Conservation (phyloP, 2,329 filamentous ascomycete genomes). For the Pseudocercospora ulei region DNA sequence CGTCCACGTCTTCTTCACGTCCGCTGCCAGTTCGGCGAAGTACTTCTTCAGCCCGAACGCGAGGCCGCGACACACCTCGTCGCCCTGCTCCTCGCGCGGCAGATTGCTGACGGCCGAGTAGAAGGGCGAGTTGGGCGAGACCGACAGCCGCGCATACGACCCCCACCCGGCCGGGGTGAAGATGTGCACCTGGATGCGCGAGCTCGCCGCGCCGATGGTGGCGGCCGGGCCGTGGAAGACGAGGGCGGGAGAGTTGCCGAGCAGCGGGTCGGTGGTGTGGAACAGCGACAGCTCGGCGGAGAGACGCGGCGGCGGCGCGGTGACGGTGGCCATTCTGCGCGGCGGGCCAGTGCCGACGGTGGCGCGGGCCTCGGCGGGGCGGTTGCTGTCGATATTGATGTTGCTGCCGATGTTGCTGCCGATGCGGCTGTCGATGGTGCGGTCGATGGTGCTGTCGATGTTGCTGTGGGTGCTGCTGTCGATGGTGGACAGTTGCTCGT, state of each 20-base stretch:
- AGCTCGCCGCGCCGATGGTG: slow-evolving; percentile 83
- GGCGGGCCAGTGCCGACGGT: neutral
- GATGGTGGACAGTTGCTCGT: too few species aligned
- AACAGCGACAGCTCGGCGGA: slow-evolving; percentile 79
- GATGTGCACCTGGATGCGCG: slow-evolving; percentile 88
- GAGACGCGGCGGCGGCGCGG: slow-evolving; percentile 62
- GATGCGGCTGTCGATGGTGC: neutral
- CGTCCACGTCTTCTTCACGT: slow-evolving; percentile 62
- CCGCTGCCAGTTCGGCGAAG: slow-evolving; percentile 73
- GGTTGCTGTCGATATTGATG: slow-evolving; percentile 10
- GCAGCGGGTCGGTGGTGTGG: slow-evolving; percentile 73
- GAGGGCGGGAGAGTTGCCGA: slow-evolving; percentile 70
- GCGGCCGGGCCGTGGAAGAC: slow-evolving; percentile 71
- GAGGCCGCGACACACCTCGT: slow-evolving; percentile 81
- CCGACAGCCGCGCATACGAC: slow-evolving; percentile 80
- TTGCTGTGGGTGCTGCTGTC: too few species aligned
- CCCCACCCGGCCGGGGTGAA: slow-evolving; percentile 81
- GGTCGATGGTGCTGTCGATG: neutral
- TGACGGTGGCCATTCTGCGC: slow-evolving; percentile 67
- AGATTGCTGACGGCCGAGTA: slow-evolving; percentile 84
- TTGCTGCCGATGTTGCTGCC: neutral
- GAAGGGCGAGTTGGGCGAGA: slow-evolving; percentile 83
- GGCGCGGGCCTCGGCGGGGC: slow-evolving; percentile 2
- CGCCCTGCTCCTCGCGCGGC: slow-evolving; percentile 87
- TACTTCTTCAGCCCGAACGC: slow-evolving; percentile 92